phyloP scores from a whole-genome alignment of 768 basidiomycete genomes.

The Boletus rubroflammeus region DNA sequence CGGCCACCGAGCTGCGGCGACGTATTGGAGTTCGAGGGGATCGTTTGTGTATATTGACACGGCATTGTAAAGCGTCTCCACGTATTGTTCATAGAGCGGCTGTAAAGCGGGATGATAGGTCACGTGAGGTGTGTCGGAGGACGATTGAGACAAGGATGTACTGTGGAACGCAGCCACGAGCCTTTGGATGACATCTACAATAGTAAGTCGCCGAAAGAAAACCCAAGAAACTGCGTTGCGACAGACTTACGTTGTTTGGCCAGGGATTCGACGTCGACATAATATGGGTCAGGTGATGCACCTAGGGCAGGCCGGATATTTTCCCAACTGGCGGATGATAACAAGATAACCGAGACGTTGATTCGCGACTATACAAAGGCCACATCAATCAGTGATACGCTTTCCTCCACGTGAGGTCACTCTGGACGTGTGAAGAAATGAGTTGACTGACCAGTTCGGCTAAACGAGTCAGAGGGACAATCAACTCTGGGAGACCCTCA shows the following conservation, averaged over 20 bases:
- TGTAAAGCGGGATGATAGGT: conserved; percentile 54
- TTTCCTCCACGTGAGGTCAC: background rate
- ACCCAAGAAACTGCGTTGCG: no score
- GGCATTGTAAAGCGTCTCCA: conserved; percentile 52
- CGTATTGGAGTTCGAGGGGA: conserved; percentile 67
- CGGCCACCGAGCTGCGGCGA: conserved; percentile 78
- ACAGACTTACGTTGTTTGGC: conserved; percentile 53
- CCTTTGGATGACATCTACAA: conserved; percentile 32
- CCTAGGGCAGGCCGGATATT: conserved; percentile 67
- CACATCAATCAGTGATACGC: conserved; percentile 3
- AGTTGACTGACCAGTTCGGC: conserved; percentile 57
- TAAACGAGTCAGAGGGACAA: conserved; percentile 69
- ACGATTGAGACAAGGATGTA: conserved; percentile 2
- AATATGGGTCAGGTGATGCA: conserved; percentile 70
- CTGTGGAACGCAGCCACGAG: conserved; percentile 40
- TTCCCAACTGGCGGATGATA: conserved; percentile 68
- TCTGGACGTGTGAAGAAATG: background rate
- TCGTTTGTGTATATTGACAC: conserved; percentile 66
- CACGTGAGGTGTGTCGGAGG: conserved; percentile 10
- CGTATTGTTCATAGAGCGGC: conserved; percentile 63
- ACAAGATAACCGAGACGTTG: conserved; percentile 56
- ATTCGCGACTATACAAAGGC: conserved; percentile 49
- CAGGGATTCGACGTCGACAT: conserved; percentile 50
- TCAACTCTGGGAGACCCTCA: conserved; percentile 56
- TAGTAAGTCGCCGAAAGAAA: background rate